Conservation (phyloP, 2,329 filamentous ascomycete genomes). For the Aschersonia sp. region DNA sequence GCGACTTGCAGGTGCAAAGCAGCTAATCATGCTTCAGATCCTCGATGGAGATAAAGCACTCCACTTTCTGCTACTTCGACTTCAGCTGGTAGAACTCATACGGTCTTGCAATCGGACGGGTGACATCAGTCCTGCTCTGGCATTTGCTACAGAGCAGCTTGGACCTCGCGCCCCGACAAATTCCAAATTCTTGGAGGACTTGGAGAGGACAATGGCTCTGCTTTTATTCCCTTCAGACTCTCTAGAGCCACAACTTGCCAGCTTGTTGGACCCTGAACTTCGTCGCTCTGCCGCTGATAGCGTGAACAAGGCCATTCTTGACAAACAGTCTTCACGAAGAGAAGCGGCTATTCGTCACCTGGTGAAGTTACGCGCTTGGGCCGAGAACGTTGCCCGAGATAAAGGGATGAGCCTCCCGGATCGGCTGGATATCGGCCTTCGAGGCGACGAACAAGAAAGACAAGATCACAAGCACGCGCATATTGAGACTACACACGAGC, state of each 20-base stretch:
- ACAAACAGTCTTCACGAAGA: constrained; percentile 53
- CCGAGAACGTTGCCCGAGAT: constrained; percentile 47
- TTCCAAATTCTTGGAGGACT: constrained; percentile 64
- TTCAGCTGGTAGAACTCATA: constrained; percentile 91
- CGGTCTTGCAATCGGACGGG: constrained; percentile 53
- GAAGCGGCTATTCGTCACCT: constrained; percentile 74
- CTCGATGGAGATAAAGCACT: constrained; percentile 69
- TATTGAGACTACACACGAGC: constrained; percentile 28
- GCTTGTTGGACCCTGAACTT: constrained; percentile 64
- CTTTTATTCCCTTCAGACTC: constrained; percentile 77
- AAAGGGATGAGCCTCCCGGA: constrained; percentile 17
- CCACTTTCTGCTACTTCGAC: constrained; percentile 76
- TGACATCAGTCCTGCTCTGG: constrained; percentile 66
- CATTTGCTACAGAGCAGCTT: constrained; percentile 77
- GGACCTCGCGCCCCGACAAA: constrained; percentile 76
- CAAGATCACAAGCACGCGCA: constrained; percentile 9
- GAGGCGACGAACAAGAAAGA: constrained; percentile 19
- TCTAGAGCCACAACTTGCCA: constrained; percentile 59
- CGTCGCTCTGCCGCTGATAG: constrained; percentile 70
- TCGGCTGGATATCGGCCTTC: constrained; percentile 21
- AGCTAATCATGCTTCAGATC: not conserved
- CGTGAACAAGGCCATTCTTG: constrained; percentile 81
- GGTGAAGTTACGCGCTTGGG: constrained; percentile 72
- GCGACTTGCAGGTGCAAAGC: not conserved
- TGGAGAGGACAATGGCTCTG: constrained; percentile 87